Base-by-base conservation (phyloP, 2,329 filamentous ascomycete species). In the Neocucurbitaria cava region DNA sequence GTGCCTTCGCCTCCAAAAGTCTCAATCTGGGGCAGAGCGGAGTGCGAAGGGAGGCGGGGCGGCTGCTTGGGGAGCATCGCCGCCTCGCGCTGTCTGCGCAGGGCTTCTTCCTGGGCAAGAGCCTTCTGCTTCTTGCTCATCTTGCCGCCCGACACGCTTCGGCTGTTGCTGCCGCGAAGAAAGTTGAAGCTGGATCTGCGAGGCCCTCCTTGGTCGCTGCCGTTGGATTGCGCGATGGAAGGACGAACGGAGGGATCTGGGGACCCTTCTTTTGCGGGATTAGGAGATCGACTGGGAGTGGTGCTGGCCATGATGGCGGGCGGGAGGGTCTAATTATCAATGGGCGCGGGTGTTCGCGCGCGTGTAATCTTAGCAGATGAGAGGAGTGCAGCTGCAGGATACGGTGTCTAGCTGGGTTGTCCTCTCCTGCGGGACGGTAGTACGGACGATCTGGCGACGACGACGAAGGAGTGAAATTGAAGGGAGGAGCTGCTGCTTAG, bases 1-100 rank as follows among this genome's bases (percentile, higher is more conserved):
- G 74, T 81, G 46, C 85, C 78, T 51, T 91, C 89, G 61, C 85
- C 85, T 57, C 86, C 86, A 68, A 87, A 87, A 15, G 80, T 81
- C 61, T 83, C 80, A 52, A 87, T 71, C 79, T 80, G 66, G 71
- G 77, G 69, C 71, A 83, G 59, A 70, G 79, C 66, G 76, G 72
- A 72, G 64, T 77, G 76, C 23, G 76, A 74, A 21, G 84, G 84
- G 26, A 87, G 78, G 64, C 83, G 83, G 53, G 88, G 88, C 52
- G 87, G 85, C 45, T 82, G 80, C 68, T 82, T 81, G 38, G 86
- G 82, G 35, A 87, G 80, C 56, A 79, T 73, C 51, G 82, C 78
- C 54, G 79, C 81, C 69, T 85, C 84, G 45, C 82, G 81, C 71
- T 85, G 82, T 64, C 80, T 81, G 66, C 82, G 80, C 56, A 83